A percentile compares a stretch with the other conserved stretches of the same genome.
These are phyloP conservation scores for Catharanthus roseus DNA, from an alignment of 257 asterid genomes.

Conservation along the genomic window DNA sequence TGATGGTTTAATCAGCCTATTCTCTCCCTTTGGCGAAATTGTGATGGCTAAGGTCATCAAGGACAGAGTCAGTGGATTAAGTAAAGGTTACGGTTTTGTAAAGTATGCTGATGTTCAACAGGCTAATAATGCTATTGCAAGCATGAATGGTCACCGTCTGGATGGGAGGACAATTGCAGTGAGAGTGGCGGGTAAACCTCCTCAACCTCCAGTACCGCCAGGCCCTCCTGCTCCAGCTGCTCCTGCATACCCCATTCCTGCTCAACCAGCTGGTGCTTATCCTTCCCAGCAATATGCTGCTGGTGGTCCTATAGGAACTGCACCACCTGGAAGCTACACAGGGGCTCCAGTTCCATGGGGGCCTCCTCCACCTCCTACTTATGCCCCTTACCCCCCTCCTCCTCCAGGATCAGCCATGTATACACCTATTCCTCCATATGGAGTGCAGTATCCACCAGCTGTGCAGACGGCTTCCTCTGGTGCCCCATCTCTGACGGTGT, in stretches of 20 bases:
- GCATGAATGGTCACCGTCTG: constrained; percentile 84
- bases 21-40: constrained; percentile 80
- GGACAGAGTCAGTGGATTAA: constrained; percentile 66
- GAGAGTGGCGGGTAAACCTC: constrained; percentile 90
- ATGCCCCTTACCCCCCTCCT: constrained; percentile 65
- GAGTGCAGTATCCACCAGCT: constrained; percentile 66
- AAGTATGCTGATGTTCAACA: constrained; percentile 80
- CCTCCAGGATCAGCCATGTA: constrained; percentile 80
- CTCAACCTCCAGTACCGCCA: constrained; percentile 80
- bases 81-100: constrained; percentile 95
- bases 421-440: constrained; percentile 50
- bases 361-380: constrained; percentile 63
- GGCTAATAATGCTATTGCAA: constrained; percentile 81
- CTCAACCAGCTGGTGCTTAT: constrained; percentile 56
- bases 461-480: constrained; percentile 56
- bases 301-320: constrained; percentile 59
- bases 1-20: constrained; percentile 72
- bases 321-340: constrained; percentile 53
- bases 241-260: constrained; percentile 57
- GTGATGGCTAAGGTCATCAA: constrained; percentile 97
- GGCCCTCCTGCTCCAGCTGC: constrained; percentile 72
- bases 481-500: constrained; percentile 34
- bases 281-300: constrained; percentile 78
- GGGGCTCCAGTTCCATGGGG: constrained; percentile 71
- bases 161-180: constrained; percentile 98